phyloP scores from a whole-genome alignment of 768 basidiomycete genomes.

The Pisolithus microcarpus region DNA sequence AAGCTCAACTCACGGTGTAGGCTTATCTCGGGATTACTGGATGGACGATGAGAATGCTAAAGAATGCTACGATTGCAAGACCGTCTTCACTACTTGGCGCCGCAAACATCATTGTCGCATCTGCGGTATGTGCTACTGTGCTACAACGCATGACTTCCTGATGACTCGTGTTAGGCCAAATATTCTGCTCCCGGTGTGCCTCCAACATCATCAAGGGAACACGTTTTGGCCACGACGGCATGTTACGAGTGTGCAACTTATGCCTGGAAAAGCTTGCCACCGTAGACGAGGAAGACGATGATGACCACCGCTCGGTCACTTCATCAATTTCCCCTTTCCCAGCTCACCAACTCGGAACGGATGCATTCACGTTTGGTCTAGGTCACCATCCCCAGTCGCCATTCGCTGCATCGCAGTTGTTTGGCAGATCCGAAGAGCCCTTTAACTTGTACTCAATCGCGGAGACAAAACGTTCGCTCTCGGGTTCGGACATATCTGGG shows the following conservation, averaged over 20 bases:
- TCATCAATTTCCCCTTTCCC: constrained; percentile 72
- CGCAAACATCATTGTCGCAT: constrained; percentile 97
- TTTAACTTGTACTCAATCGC: constrained; percentile 81
- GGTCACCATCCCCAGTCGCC: constrained; percentile 72
- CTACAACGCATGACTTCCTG: background rate
- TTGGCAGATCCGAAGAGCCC: constrained; percentile 69
- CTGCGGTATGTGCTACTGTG: constrained; percentile 54
- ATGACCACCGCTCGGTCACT: constrained; percentile 73
- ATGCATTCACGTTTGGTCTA: constrained; percentile 30
- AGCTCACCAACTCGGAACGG: constrained; percentile 65
- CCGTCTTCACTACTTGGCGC: constrained; percentile 88
- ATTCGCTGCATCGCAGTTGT: constrained; percentile 80
- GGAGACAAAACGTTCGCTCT: constrained; percentile 53
- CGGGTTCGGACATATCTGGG: constrained; percentile 49
- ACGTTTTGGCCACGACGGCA: constrained; percentile 91
- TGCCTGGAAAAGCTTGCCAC: constrained; percentile 90
- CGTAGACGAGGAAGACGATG: constrained; percentile 85
- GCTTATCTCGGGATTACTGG: constrained; percentile 94
- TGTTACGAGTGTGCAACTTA: constrained; percentile 91
- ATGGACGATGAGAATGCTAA: constrained; percentile 97
- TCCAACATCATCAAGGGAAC: constrained; percentile 94
- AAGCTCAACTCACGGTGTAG: constrained; percentile 29
- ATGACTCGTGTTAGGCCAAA: constrained; percentile 59
- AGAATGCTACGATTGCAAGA: constrained; percentile 94
- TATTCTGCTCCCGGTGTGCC: constrained; percentile 96